Conservation (phyloP, 2,329 filamentous ascomycete genomes). For the Colletotrichum noveboracense region DNA sequence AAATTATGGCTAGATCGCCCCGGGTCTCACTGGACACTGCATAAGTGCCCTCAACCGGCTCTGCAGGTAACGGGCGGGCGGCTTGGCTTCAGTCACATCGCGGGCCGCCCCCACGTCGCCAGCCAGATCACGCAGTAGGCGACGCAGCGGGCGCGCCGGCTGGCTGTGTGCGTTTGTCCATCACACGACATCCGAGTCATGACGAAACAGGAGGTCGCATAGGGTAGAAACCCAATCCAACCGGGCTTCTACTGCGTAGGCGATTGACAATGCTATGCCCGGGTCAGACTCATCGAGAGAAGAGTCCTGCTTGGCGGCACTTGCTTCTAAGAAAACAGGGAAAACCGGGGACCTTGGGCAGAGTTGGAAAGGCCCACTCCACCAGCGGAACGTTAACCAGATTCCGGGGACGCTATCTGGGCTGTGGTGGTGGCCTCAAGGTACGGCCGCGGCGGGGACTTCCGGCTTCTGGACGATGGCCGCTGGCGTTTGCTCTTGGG, state of each 20-base stretch:
- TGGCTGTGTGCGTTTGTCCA: background rate
- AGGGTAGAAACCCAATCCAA: background rate
- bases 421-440: background rate
- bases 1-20: background rate
- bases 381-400: background rate
- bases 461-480: background rate
- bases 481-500: background rate
- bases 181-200: constrained; percentile 5
- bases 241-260: background rate
- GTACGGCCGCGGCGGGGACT: background rate
- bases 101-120: background rate
- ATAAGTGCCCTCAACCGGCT: background rate
- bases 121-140: background rate
- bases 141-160: background rate
- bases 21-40: background rate
- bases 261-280: background rate
- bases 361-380: background rate
- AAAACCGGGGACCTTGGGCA: background rate
- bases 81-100: background rate
- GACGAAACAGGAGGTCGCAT: background rate
- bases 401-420: constrained; percentile 6
- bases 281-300: background rate
- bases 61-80: background rate
- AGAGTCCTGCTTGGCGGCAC: background rate
- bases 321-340: background rate